These are phyloP conservation scores for Murraya koenigii DNA, from an alignment of 345 rosid genomes.

Conservation along the genomic window DNA sequence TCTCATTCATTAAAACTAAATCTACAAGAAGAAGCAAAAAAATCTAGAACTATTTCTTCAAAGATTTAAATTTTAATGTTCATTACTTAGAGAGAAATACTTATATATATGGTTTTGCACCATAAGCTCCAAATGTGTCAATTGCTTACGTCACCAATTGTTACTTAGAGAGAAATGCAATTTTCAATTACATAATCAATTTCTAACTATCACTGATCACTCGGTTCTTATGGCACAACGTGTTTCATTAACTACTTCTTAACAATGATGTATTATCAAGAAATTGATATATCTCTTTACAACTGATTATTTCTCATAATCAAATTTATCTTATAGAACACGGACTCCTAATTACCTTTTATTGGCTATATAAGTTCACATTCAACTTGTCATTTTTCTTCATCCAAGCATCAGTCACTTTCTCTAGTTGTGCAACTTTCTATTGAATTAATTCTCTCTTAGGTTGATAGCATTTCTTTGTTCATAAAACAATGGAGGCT, in stretches of 20 bases:
- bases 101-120: not conserved
- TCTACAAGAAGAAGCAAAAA: not conserved
- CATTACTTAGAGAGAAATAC: not conserved
- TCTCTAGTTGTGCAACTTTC: not conserved
- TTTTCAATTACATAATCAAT: not conserved
- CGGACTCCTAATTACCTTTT: no score
- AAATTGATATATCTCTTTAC: not conserved
- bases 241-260: not conserved
- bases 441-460: no score
- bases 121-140: not conserved
- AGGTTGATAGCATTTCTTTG: not conserved
- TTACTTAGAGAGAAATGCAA: rapidly evolving
- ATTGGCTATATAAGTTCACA: conserved; percentile 2
- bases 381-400: not conserved
- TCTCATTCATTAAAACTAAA: conserved; percentile 12
- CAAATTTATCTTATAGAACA: not conserved
- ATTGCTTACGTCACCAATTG: not conserved
- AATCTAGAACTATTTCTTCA: not conserved
- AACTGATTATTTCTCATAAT: not conserved
- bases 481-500: not conserved
- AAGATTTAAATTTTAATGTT: not conserved
- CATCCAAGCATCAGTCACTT: no score
- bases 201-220: not conserved
- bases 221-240: not conserved
- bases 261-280: no score